Percentiles rank a stretch among this genome's conserved stretches.
Evolutionary conservation across 192 early-diverging fungal genomes (phyloP).

Genomic region (Gamsiella multidivaricata): DNA sequence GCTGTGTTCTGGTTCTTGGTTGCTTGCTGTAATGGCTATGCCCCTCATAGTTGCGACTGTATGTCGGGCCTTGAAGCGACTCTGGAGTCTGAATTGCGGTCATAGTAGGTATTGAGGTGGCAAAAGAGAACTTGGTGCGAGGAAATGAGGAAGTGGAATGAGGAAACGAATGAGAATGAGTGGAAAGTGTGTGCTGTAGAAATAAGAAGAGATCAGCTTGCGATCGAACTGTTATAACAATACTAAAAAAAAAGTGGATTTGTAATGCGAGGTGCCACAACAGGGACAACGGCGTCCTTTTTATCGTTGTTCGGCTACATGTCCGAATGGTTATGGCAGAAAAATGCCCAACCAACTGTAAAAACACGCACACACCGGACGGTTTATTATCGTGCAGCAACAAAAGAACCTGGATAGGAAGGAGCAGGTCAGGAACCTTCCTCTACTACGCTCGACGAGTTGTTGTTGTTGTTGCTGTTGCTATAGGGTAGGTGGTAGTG

Average conservation of each 20-base stretch:
- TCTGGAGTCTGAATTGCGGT: conserved; percentile 28
- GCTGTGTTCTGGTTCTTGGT: not conserved
- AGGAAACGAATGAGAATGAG: not conserved
- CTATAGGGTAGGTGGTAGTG: too few species aligned
- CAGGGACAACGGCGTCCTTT: not conserved
- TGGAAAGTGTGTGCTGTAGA: not conserved
- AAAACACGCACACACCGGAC: too few species aligned
- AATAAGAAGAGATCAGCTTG: not conserved
- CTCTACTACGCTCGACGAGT: too few species aligned
- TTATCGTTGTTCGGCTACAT: not conserved
- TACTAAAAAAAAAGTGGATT: conserved; percentile 1
- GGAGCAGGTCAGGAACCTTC: too few species aligned
- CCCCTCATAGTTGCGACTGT: not conserved
- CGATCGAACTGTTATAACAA: not conserved
- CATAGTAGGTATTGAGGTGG: conserved; percentile 3
- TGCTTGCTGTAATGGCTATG: not conserved
- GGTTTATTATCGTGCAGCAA: too few species aligned
- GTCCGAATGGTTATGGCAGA: not conserved
- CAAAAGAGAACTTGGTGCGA: not conserved
- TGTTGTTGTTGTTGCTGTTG: too few species aligned
- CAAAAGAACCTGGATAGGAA: too few species aligned
- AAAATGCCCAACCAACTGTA: too few species aligned
- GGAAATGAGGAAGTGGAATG: conserved; percentile 10
- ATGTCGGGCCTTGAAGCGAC: not conserved
- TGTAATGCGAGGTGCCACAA: not conserved